Evolutionary conservation across 768 basidiomycete species (phyloP).

Genomic region (Leccinum aurantiacum): DNA sequence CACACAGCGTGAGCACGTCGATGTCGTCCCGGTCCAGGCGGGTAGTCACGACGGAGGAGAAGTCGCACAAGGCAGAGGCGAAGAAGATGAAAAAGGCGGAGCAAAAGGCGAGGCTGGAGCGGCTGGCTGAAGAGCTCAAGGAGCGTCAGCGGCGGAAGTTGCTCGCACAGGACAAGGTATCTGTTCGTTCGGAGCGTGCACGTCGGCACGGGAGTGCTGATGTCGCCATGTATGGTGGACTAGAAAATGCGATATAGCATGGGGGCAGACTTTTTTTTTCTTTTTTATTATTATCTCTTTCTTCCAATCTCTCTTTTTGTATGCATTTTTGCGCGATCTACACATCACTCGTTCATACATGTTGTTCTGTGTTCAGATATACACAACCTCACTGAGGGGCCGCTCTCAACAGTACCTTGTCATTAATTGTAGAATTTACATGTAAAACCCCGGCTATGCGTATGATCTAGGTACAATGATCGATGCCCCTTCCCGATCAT

Average conservation of each 20-base stretch:
- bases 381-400: not conserved
- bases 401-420: constrained; percentile 13
- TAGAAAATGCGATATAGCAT: constrained; percentile 26
- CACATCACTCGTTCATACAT: constrained; percentile 13
- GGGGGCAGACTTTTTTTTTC: not conserved
- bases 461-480: constrained; percentile 9
- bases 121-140: constrained; percentile 47
- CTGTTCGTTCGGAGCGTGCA: constrained; percentile 29
- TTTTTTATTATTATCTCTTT: not conserved
- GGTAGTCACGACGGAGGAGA: constrained; percentile 40
- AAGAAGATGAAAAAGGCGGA: constrained; percentile 44
- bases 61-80: constrained; percentile 43
- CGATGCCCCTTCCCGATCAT: constrained; percentile 6
- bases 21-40: constrained; percentile 12
- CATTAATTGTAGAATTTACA: constrained; percentile 31
- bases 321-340: constrained; percentile 20
- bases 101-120: constrained; percentile 39
- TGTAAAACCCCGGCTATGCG: constrained; percentile 25
- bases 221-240: constrained; percentile 35
- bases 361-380: constrained; percentile 7
- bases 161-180: constrained; percentile 31
- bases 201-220: constrained; percentile 25
- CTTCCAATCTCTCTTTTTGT: not conserved
- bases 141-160: constrained; percentile 35
- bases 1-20: constrained; percentile 22